Conservation (phyloP, 1,284 basidiomycete species). For the Trichosporon coremiiforme region DNA sequence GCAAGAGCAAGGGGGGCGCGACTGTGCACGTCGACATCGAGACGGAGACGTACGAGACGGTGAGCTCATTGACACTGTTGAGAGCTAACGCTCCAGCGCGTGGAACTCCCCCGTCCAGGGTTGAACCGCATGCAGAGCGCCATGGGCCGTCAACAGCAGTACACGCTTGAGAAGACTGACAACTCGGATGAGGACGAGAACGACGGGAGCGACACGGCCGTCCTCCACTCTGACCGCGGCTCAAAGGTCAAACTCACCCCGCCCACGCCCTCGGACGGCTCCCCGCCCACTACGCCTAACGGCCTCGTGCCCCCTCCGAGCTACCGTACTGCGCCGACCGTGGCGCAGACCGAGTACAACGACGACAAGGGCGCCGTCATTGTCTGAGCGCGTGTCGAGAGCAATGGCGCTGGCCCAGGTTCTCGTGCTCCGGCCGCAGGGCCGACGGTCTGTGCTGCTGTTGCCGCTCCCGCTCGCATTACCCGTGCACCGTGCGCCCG, state of each 20-base stretch:
- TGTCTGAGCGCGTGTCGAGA: background rate
- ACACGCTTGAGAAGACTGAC: background rate
- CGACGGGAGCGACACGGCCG: constrained; percentile 11
- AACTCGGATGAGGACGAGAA: background rate
- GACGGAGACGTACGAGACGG: constrained; percentile 29
- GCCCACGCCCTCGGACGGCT: background rate
- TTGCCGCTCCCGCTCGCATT: constrained; percentile 2
- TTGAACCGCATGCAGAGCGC: constrained; percentile 3
- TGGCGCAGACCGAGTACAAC: background rate
- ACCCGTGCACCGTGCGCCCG: background rate
- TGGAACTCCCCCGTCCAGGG: constrained; percentile 3
- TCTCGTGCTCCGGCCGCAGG: background rate
- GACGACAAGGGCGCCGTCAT: background rate
- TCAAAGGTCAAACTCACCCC: background rate
- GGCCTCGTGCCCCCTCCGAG: background rate
- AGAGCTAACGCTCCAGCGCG: background rate
- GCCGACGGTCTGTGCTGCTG: background rate
- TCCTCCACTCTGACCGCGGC: background rate
- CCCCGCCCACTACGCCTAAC: background rate
- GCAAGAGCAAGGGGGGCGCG: background rate
- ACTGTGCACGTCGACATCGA: constrained; percentile 34
- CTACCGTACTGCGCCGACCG: background rate
- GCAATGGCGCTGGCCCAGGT: no score
- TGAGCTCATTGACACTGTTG: background rate
- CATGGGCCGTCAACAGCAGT: background rate